phyloP scores from a whole-genome alignment of 257 asterid genomes.

The Paulownia fortunei region DNA sequence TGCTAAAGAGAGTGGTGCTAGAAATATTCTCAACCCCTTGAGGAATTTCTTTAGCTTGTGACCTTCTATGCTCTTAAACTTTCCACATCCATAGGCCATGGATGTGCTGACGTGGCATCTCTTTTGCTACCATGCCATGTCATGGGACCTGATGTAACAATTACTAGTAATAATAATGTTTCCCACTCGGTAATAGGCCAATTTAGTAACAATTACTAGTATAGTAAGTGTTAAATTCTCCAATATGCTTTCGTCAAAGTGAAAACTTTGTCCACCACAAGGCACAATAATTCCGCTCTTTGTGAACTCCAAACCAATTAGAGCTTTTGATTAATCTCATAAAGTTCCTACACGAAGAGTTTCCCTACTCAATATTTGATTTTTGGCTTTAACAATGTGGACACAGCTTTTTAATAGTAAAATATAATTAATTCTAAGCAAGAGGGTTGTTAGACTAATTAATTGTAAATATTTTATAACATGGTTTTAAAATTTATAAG shows the following conservation, averaged over 20 bases:
- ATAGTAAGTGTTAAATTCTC: conserved; percentile 27
- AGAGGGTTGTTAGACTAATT: too few relatives aligned
- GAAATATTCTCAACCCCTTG: too few relatives aligned
- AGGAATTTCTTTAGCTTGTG: conserved; percentile 25
- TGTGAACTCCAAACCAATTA: conserved; percentile 7
- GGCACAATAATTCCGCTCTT: conserved; percentile 26
- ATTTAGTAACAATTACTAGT: conserved; percentile 14
- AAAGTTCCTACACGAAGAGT: too few relatives aligned
- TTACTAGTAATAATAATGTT: conserved; percentile 24
- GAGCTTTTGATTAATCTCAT: not conserved
- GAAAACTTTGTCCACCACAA: conserved; percentile 21
- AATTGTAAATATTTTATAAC: too few relatives aligned
- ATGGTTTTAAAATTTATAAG: too few relatives aligned
- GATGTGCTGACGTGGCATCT: conserved; percentile 47
- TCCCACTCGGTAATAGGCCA: conserved; percentile 34
- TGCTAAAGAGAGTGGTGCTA: not conserved
- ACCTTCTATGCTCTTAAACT: conserved; percentile 32
- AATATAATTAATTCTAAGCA: too few relatives aligned
- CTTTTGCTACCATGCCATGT: conserved; percentile 31
- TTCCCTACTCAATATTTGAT: not conserved
- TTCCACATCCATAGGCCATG: conserved; percentile 40
- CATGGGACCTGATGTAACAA: conserved; percentile 34
- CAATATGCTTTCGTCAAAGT: conserved; percentile 24
- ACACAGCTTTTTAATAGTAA: not conserved
- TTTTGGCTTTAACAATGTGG: conserved; percentile 7